phyloP scores from a whole-genome alignment of 345 rosid species.

The Brassica cretica region DNA sequence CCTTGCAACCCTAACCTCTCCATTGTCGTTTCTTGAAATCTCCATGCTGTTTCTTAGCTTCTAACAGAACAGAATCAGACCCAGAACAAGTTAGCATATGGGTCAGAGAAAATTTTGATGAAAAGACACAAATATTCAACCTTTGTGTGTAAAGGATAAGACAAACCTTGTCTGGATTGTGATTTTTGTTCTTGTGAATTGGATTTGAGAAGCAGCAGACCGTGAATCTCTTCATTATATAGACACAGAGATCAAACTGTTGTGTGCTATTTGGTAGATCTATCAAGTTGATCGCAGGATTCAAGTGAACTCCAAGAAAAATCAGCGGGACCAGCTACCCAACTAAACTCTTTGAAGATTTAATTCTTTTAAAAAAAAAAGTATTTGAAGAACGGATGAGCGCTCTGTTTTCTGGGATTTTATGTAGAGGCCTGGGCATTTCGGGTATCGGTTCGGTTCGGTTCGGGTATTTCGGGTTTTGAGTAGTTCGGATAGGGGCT shows the following conservation, averaged over 20 bases:
- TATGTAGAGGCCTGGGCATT: too few relatives aligned
- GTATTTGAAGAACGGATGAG: conserved; percentile 11
- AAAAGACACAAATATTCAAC: conserved; percentile 12
- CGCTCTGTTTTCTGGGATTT: background rate
- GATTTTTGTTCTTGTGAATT: conserved; percentile 19
- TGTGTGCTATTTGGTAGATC: background rate
- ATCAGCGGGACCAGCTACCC: conserved; percentile 35
- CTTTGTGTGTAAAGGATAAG: background rate
- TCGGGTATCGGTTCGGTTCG: too few relatives aligned
- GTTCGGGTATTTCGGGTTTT: too few relatives aligned
- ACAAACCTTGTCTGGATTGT: conserved; percentile 30
- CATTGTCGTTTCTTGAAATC: conserved; percentile 28
- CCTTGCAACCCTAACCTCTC: conserved; percentile 18
- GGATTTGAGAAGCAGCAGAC: conserved; percentile 29
- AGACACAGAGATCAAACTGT: conserved; percentile 13
- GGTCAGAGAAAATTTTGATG: background rate
- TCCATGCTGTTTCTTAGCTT: conserved; percentile 34
- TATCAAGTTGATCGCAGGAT: conserved; percentile 23
- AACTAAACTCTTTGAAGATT: conserved; percentile 29
- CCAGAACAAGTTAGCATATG: conserved; percentile 8
- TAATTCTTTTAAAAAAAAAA: background rate
- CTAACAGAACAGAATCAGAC: conserved; percentile 30
- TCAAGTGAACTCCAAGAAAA: conserved; percentile 44
- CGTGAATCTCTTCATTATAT: conserved; percentile 41
- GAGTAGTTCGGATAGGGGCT: too few relatives aligned